Base-by-base conservation (phyloP, 2,329 filamentous ascomycete genomes). In the Fusarium sp. region DNA sequence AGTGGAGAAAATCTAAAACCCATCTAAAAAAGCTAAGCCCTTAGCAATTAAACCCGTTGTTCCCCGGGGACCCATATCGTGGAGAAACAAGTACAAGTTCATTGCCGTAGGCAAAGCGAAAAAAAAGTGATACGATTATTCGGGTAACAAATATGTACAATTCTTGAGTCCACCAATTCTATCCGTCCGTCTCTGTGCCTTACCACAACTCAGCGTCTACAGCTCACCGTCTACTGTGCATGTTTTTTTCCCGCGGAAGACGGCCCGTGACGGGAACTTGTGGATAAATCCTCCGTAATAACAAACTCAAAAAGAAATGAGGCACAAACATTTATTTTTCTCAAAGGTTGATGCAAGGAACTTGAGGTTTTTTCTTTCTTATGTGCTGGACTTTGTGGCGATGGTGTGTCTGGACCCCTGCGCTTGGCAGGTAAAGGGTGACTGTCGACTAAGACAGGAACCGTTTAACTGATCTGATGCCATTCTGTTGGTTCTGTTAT, bases 31-130 rank as follows among this genome's bases (percentile, higher is more conserved):
- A 38, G 63, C 63, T 62, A 66, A 66, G 63, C n/a, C 44, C 25
- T 29, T 46, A 43, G 32, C 48, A 69, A 62, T 44, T 43, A 43
- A 58, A 62, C 34, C 62, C 62, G 62, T 32, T 29, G 56, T 53
- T 49, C 67, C 66, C 66, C 56, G 62, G 64, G 58, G 34, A 29
- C n/a, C 58, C 58, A 58, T 55, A 51, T 58, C 62, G 47, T 58
- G 52, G 46, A 59, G 56, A 46, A 16, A 27, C 10, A 52, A 27
- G 30, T n/a, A 38, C 34, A 38, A 12, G 10, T 38, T 41, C 32
- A 27, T 15, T 52, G 48, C 48, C 48, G 48, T 24, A 12, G 32
- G 48, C 48, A 49, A 49, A 24, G 24, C 24, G 24, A 24, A 24
- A 44, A 44, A 12, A 15, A 16, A 25, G 30, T 51, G 48, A 52